These are phyloP conservation scores for Hypoxylon sp. DNA, from an alignment of 2,329 filamentous ascomycete genomes.

Conservation along the genomic window DNA sequence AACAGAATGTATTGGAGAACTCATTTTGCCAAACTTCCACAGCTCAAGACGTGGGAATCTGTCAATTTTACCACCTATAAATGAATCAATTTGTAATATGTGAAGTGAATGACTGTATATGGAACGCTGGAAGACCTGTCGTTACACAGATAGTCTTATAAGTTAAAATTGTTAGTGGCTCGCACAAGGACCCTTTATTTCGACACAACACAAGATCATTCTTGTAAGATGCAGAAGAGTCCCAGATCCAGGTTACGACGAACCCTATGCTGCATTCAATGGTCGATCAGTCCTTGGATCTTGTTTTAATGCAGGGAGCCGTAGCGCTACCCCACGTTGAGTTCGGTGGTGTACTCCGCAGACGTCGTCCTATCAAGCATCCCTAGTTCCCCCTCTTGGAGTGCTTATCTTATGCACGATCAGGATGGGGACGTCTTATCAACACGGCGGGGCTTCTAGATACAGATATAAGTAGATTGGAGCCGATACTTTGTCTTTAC, in stretches of 20 bases:
- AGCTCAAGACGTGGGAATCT: neutral
- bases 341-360: slow-evolving; percentile 9
- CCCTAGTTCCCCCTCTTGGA: slow-evolving; percentile 11
- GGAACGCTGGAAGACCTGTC: neutral
- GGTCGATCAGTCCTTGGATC: slow-evolving; percentile 15
- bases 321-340: slow-evolving; percentile 32
- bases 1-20: slow-evolving; percentile 59
- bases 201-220: neutral
- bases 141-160: neutral
- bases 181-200: neutral
- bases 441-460: slow-evolving; percentile 24
- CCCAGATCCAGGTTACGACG: slow-evolving; percentile 3
- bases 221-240: neutral
- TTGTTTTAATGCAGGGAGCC: slow-evolving; percentile 17
- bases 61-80: neutral
- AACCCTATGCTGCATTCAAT: neutral
- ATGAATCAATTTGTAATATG: neutral
- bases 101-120: neutral
- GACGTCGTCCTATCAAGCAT: neutral
- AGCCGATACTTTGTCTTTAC: slow-evolving; percentile 1
- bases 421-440: slow-evolving; percentile 34
- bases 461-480: slow-evolving; percentile 15
- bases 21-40: slow-evolving; percentile 51
- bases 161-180: neutral
- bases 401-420: slow-evolving; percentile 33